Evolutionary conservation across 371 early-diverging fungal species (phyloP).

Genomic region (Furculomyces boomerangus): DNA sequence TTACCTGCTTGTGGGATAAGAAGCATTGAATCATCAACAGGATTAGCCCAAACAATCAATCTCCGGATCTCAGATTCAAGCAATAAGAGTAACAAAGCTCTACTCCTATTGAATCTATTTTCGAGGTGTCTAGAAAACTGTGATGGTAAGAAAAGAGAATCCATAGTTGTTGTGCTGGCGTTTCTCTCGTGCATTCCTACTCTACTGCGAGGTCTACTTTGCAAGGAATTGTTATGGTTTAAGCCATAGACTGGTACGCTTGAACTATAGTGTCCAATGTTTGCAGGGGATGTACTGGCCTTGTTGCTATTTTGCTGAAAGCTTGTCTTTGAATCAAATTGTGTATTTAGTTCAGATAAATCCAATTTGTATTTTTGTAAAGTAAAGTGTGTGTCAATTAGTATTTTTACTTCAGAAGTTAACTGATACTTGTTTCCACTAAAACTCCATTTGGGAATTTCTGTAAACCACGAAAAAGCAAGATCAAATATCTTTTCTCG

Average conservation of each 20-base stretch:
- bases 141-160: not conserved
- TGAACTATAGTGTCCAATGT: too few species aligned
- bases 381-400: constrained; percentile 43
- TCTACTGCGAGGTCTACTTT: not conserved
- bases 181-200: not conserved
- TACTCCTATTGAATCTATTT: constrained; percentile 29
- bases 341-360: too few species aligned
- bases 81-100: constrained; percentile 51
- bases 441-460: constrained; percentile 35
- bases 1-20: constrained; percentile 9
- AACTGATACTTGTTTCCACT: constrained; percentile 42
- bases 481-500: constrained; percentile 37
- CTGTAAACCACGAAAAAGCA: constrained; percentile 57
- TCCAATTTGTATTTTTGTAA: constrained; percentile 39
- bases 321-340: too few species aligned
- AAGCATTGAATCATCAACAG: constrained; percentile 23
- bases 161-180: not conserved
- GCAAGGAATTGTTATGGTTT: not conserved
- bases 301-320: too few species aligned
- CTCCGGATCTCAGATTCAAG: constrained; percentile 74
- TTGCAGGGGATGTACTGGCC: too few species aligned
- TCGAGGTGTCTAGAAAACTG: constrained; percentile 23
- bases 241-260: too few species aligned
- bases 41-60: constrained; percentile 63
- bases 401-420: constrained; percentile 40